A percentile compares a stretch with the other conserved stretches of the same genome.
Evolutionary conservation across 1,284 basidiomycete species (phyloP).

Genomic region (Moesziomyces aphidis): DNA sequence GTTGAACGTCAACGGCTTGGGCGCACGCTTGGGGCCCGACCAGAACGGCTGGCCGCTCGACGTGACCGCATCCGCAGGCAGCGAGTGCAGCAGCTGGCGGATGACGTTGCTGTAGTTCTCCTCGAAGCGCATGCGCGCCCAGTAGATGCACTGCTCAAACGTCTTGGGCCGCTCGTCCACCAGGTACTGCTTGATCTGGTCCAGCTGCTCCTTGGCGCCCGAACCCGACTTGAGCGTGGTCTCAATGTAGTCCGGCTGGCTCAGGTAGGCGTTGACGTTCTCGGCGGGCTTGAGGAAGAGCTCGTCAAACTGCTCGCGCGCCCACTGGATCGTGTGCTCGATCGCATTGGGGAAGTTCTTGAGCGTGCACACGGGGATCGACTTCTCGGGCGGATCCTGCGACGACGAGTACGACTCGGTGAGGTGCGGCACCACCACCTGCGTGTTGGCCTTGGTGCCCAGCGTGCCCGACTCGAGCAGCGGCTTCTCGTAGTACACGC

Average conservation of each 20-base stretch:
- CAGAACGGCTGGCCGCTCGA: conserved; percentile 84
- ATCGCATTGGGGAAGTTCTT: conserved; percentile 99
- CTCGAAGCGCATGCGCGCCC: conserved; percentile 97
- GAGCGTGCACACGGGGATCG: conserved; percentile 96
- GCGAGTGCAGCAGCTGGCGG: conserved; percentile 89
- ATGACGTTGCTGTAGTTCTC: conserved; percentile 94
- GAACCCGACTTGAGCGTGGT: conserved; percentile 80
- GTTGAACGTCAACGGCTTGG: conserved; percentile 89
- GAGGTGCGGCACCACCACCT: conserved; percentile 93
- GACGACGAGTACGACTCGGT: conserved; percentile 99
- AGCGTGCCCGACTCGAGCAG: conserved; percentile 97
- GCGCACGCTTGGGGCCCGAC: conserved; percentile 93
- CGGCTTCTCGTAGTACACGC: conserved; percentile 96
- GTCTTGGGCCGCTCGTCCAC: conserved; percentile 92
- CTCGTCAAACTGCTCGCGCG: conserved; percentile 90
- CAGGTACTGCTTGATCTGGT: conserved; percentile 89
- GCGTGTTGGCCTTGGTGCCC: conserved; percentile 98
- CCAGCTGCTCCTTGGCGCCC: conserved; percentile 74
- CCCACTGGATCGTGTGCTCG: conserved; percentile 97
- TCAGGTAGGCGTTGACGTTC: conserved; percentile 95
- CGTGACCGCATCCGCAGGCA: conserved; percentile 91
- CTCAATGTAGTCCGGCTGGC: conserved; percentile 95
- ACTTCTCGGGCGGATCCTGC: conserved; percentile 99
- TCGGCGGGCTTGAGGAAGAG: conserved; percentile 94
- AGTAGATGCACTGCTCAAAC: conserved; percentile 96